Conservation (phyloP, 352 stramenopile genomes). For the Elongisporangium anandrum region DNA sequence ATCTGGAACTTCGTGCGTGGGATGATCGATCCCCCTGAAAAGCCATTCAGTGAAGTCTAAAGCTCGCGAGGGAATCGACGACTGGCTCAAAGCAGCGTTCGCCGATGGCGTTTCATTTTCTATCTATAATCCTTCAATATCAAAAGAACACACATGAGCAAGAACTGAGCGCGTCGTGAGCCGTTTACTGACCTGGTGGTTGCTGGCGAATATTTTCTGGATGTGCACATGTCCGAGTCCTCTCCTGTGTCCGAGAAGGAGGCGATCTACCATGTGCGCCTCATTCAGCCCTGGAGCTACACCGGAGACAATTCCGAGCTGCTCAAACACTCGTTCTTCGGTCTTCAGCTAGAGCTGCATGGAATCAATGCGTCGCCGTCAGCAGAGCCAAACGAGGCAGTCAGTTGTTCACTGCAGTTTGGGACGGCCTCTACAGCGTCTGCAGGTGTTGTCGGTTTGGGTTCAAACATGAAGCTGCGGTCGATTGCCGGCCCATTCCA, state of each 20-base stretch:
- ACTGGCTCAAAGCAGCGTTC: background rate
- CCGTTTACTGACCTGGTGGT: background rate
- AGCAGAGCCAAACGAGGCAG: background rate
- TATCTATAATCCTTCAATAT: background rate
- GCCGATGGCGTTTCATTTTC: background rate
- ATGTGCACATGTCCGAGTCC: background rate
- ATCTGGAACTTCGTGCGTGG: slow-evolving; percentile 28
- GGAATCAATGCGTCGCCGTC: slow-evolving; percentile 4
- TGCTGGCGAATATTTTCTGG: background rate
- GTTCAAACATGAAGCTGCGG: background rate
- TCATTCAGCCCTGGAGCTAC: slow-evolving; percentile 23
- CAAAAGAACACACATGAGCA: background rate
- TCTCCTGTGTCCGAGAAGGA: slow-evolving; percentile 7
- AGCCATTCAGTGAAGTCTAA: background rate
- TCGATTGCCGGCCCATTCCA: slow-evolving; percentile 26
- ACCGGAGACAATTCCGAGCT: background rate
- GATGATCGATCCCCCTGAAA: slow-evolving; percentile 8
- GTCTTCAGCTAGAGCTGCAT: slow-evolving; percentile 36
- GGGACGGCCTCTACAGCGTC: background rate
- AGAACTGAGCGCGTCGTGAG: background rate
- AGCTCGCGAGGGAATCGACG: background rate
- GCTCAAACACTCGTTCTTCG: slow-evolving; percentile 23
- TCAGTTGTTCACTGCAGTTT: background rate
- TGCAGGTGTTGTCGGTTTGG: background rate
- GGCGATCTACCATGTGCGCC: slow-evolving; percentile 30